Evolutionary conservation across 768 basidiomycete genomes (phyloP).

Genomic region (Suillus tomentosus): DNA sequence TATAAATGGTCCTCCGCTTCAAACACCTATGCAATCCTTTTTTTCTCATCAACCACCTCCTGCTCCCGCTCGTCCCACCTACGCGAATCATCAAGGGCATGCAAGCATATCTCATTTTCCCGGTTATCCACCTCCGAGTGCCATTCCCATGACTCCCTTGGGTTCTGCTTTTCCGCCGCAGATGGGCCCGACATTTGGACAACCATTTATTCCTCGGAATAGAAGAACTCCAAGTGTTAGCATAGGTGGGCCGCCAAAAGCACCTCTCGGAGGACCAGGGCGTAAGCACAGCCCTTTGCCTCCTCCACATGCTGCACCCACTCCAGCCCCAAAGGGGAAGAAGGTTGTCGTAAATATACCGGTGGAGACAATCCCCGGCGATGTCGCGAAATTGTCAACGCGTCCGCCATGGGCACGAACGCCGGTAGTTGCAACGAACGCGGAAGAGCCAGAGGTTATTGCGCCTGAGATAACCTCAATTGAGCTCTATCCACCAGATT

Average conservation of each 20-base stretch:
- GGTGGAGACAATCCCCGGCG: conserved; percentile 53
- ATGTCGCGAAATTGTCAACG: conserved; percentile 41
- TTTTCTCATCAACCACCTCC: conserved; percentile 53
- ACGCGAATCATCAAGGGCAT: conserved; percentile 51
- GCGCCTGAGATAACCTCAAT: conserved; percentile 44
- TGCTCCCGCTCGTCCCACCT: conserved; percentile 52
- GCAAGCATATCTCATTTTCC: conserved; percentile 68
- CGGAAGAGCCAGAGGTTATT: conserved; percentile 24
- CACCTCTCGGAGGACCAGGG: conserved; percentile 76
- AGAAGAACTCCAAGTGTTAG: conserved; percentile 67
- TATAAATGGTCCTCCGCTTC: conserved; percentile 47
- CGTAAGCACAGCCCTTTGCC: conserved; percentile 74
- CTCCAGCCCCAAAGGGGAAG: conserved; percentile 54
- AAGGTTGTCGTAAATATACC: conserved; percentile 74
- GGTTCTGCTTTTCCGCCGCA: conserved; percentile 56
- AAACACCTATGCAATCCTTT: conserved; percentile 76
- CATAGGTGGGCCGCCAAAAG: conserved; percentile 88
- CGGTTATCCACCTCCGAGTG: conserved; percentile 56
- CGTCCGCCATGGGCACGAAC: conserved; percentile 63
- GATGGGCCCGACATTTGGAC: conserved; percentile 44
- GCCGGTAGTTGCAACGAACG: conserved; percentile 47
- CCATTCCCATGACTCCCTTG: conserved; percentile 63
- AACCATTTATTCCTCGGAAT: conserved; percentile 61
- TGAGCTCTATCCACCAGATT: conserved; percentile 67
- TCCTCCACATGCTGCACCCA: conserved; percentile 28